Percentiles rank a stretch among this genome's conserved stretches.
phyloP scores from a whole-genome alignment of 495 filamentous ascomycete species.

The Aspergillus olivimuriae region DNA sequence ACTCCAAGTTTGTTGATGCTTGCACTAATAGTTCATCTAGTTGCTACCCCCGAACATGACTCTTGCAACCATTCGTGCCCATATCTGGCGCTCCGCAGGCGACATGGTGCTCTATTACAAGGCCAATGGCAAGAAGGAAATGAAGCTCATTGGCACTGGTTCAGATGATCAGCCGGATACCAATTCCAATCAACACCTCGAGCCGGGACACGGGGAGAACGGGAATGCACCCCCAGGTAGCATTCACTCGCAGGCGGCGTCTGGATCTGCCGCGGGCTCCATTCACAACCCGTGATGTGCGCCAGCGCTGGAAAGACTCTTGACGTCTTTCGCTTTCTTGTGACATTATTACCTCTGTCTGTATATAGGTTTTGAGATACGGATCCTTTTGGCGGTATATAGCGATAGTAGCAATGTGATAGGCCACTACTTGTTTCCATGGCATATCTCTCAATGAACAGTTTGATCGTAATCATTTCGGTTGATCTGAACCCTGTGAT shows the following conservation, averaged over 20 bases:
- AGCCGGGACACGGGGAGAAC: conserved; percentile 17
- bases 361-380: conserved; percentile 3
- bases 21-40: too few species aligned
- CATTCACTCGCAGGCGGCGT: conserved; percentile 33
- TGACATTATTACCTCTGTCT: conserved; percentile 8
- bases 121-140: conserved; percentile 68
- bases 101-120: conserved; percentile 91
- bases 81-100: conserved; percentile 86
- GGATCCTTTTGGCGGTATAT: too few species aligned
- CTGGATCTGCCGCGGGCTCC: conserved; percentile 27
- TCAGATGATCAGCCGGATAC: conserved; percentile 17
- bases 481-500: too few species aligned
- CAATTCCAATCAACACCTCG: conserved; percentile 1
- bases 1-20: neutral
- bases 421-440: too few species aligned
- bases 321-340: conserved; percentile 3
- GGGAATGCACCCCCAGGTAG: conserved; percentile 22
- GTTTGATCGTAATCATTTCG: too few species aligned
- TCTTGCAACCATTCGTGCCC: conserved; percentile 79
- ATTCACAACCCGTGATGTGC: conserved; percentile 15
- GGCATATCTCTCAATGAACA: too few species aligned
- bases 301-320: too few species aligned
- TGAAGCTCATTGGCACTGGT: conserved; percentile 19
- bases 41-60: conserved; percentile 70
- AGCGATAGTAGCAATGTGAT: too few species aligned